A percentile compares a stretch with the other conserved stretches of the same genome.
Conservation (phyloP, 768 basidiomycete species). For the Russula vinacea region DNA sequence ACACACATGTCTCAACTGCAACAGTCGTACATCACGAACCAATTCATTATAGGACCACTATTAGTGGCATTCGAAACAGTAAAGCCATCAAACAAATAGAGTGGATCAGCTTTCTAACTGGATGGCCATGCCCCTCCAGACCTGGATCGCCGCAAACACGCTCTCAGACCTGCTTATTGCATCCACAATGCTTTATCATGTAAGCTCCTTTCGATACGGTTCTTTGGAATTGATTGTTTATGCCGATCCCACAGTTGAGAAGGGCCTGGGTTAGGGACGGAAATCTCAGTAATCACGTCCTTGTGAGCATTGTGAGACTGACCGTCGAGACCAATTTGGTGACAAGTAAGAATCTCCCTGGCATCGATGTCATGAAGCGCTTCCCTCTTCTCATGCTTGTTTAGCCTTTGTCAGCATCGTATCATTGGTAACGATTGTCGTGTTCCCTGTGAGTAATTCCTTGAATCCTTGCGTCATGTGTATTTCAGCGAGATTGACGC, state of each 20-base stretch:
- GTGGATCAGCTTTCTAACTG: background rate
- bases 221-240: too few relatives aligned
- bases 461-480: background rate
- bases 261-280: background rate
- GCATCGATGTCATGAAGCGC: background rate
- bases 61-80: slow-evolving; percentile 1
- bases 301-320: slow-evolving; percentile 30
- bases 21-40: background rate
- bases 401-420: slow-evolving; percentile 3
- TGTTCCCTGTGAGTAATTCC: slow-evolving; percentile 7
- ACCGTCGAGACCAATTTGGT: slow-evolving; percentile 33
- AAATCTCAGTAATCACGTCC: slow-evolving; percentile 7
- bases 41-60: background rate
- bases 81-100: background rate
- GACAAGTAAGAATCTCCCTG: slow-evolving; percentile 15
- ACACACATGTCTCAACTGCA: background rate
- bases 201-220: background rate
- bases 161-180: slow-evolving; percentile 14
- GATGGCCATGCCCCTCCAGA: background rate
- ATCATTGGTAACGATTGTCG: background rate
- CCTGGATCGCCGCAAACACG: slow-evolving; percentile 10
- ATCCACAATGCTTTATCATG: slow-evolving; percentile 5
- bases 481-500: background rate
- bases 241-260: background rate
- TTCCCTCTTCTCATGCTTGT: background rate